phyloP scores from a whole-genome alignment of 2,329 filamentous ascomycete species.

The Diaporthe longicolla region DNA sequence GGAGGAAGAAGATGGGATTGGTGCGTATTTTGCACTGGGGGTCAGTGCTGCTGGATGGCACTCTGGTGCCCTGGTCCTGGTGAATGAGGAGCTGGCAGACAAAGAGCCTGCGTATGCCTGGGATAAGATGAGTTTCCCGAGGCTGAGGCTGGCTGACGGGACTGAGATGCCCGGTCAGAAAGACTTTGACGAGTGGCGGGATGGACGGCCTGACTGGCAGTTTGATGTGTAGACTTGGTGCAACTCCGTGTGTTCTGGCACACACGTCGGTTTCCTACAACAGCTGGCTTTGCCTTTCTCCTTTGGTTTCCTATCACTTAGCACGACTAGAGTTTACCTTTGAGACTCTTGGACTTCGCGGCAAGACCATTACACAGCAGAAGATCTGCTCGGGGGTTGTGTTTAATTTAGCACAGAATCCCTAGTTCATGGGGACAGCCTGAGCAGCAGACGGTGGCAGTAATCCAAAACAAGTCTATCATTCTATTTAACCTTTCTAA shows the following conservation, averaged over 20 bases:
- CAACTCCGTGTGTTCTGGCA: too few species aligned
- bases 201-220: background rate
- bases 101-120: background rate
- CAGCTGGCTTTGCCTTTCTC: background rate
- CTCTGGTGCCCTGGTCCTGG: background rate
- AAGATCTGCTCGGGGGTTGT: too few species aligned
- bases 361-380: too few species aligned
- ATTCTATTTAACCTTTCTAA: background rate
- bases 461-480: background rate
- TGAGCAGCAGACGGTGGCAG: background rate
- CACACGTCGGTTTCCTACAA: too few species aligned
- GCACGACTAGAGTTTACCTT: too few species aligned
- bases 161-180: conserved; percentile 17
- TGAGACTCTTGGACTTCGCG: too few species aligned
- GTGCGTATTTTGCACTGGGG: background rate
- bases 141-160: conserved; percentile 1
- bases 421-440: too few species aligned
- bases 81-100: conserved; percentile 1
- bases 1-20: background rate
- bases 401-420: too few species aligned
- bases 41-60: conserved; percentile 11
- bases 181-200: conserved; percentile 14
- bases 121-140: background rate
- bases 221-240: background rate
- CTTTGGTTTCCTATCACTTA: background rate